Evolutionary conservation across 768 basidiomycete genomes (phyloP).

Genomic region (Daedaleopsis nitida): DNA sequence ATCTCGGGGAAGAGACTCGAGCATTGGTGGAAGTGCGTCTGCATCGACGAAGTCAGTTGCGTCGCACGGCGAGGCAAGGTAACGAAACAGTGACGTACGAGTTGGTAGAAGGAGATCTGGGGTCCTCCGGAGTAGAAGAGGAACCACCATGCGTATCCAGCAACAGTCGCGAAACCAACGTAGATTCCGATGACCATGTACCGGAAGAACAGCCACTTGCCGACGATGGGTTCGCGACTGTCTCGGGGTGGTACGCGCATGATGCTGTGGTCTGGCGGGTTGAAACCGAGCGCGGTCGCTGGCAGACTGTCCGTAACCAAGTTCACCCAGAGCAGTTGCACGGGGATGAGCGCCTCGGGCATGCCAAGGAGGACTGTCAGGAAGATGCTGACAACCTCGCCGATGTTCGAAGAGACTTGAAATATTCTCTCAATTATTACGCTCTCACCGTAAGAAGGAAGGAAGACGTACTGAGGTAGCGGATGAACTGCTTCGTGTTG

Average conservation of each 20-base stretch:
- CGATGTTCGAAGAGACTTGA: conserved; percentile 92
- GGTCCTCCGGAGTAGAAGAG: conserved; percentile 88
- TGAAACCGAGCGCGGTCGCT: conserved; percentile 96
- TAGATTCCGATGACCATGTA: conserved; percentile 94
- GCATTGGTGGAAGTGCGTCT: conserved; percentile 98
- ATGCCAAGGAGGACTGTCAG: conserved; percentile 95
- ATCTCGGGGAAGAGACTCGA: conserved; percentile 80
- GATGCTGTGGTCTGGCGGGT: conserved; percentile 94
- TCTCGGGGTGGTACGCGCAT: conserved; percentile 94
- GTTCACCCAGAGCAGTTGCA: conserved; percentile 98
- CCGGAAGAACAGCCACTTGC: conserved; percentile 93
- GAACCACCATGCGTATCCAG: conserved; percentile 99
- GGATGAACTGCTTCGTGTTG: conserved; percentile 99
- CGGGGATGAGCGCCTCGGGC: conserved; percentile 98
- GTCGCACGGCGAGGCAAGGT: background rate
- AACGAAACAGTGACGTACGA: conserved; percentile 59
- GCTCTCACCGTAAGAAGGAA: background rate
- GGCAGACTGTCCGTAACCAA: conserved; percentile 96
- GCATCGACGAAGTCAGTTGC: conserved; percentile 1
- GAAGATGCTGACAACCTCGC: conserved; percentile 97
- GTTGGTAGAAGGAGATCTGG: conserved; percentile 89
- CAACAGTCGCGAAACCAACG: conserved; percentile 93
- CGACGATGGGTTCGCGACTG: conserved; percentile 88
- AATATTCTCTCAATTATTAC: conserved; percentile 15
- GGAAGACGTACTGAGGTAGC: conserved; percentile 82